A percentile compares a stretch with the other conserved stretches of the same genome.
These are phyloP conservation scores for Trichosporon inkin DNA, from an alignment of 1,284 basidiomycete species.

Conservation along the genomic window DNA sequence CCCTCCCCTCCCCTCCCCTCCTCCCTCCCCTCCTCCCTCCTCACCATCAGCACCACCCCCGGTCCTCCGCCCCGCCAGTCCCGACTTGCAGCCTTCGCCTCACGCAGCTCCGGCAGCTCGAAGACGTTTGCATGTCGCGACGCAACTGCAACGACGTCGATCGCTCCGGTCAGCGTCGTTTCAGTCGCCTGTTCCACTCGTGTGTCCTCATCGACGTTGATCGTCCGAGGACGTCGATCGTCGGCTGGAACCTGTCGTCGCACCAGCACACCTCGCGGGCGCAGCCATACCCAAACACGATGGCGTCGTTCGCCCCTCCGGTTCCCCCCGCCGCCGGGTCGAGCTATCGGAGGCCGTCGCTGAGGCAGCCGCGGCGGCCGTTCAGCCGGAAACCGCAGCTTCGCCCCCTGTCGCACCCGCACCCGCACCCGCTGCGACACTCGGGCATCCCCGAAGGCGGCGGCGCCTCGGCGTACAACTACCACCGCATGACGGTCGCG, in stretches of 20 bases:
- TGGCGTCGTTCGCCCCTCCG: conserved; percentile 1
- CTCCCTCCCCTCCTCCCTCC: neutral
- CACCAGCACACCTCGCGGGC: neutral
- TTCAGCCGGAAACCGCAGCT: neutral
- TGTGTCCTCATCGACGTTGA: conserved; percentile 8
- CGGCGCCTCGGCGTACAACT: neutral
- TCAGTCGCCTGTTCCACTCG: conserved; percentile 5
- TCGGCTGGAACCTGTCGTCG: conserved; percentile 5
- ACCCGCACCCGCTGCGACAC: conserved; percentile 1
- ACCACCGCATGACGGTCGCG: conserved; percentile 5
- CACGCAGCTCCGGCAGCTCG: conserved; percentile 3
- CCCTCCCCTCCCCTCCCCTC: neutral
- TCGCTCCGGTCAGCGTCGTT: conserved; percentile 2
- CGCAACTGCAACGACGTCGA: conserved; percentile 3
- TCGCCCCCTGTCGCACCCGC: neutral
- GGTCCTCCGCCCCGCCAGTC: neutral
- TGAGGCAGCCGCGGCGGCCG: neutral
- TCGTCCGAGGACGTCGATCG: conserved; percentile 1
- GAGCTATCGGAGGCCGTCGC: neutral
- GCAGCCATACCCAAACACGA: neutral
- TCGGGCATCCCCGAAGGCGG: neutral
- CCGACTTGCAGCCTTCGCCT: neutral
- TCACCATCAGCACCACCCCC: conserved; percentile 2
- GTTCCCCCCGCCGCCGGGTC: neutral
- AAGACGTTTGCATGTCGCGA: conserved; percentile 5